phyloP scores from a whole-genome alignment of 2,329 filamentous ascomycete genomes.

The Colletotrichum zoysiae region DNA sequence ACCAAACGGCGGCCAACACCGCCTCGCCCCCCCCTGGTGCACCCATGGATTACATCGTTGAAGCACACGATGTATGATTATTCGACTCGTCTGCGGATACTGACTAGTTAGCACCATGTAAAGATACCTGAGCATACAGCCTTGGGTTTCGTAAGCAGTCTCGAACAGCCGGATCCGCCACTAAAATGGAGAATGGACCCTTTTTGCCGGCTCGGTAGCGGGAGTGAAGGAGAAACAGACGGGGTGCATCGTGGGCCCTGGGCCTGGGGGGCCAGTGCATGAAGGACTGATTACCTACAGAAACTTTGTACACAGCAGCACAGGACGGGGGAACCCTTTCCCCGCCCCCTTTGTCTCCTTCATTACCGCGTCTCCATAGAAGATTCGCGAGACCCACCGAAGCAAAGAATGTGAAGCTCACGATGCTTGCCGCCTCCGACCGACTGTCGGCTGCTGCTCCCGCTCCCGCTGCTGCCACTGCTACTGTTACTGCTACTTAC shows the following conservation, averaged over 20 bases:
- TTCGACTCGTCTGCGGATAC: not conserved
- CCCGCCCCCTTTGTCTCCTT: not conserved
- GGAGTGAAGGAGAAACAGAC: not conserved
- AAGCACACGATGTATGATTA: not conserved
- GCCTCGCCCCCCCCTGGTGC: not conserved
- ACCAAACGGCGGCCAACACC: not conserved
- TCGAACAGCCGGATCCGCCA: constrained; percentile 17
- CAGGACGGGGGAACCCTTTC: not conserved
- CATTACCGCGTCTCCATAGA: constrained; percentile 26
- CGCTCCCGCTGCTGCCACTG: not conserved
- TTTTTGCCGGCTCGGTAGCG: not conserved
- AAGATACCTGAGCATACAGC: not conserved
- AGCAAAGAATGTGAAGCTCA: constrained; percentile 18
- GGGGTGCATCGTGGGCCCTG: constrained; percentile 21
- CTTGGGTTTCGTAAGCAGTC: constrained; percentile 3
- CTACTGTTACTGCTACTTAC: not conserved
- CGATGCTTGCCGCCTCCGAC: constrained; percentile 12
- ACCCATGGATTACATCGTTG: not conserved
- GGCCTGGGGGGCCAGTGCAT: not conserved
- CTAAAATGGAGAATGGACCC: not conserved
- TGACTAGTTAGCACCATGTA: too few relatives aligned
- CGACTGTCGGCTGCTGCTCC: not conserved
- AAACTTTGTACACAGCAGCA: too few relatives aligned
- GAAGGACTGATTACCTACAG: not conserved
- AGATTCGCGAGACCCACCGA: constrained; percentile 26